A percentile compares a stretch with the other conserved stretches of the same genome.
Evolutionary conservation across 768 basidiomycete species (phyloP).

Genomic region (Neoboletus brunneissimus): DNA sequence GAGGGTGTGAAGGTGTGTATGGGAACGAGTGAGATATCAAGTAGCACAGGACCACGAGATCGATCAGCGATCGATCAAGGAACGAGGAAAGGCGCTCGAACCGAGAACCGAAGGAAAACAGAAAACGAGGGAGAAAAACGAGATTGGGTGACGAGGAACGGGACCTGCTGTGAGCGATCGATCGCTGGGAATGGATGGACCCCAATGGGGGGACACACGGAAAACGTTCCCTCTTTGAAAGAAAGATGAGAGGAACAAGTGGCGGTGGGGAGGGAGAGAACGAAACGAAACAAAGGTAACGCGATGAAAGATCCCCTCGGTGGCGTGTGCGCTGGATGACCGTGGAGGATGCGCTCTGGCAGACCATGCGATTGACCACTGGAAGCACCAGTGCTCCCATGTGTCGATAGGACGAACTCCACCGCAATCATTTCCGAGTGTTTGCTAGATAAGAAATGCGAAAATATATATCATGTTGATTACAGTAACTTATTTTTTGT

Average conservation of each 20-base stretch:
- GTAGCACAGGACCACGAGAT: not conserved
- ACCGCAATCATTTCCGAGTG: not conserved
- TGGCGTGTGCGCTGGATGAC: not conserved
- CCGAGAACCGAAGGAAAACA: not conserved
- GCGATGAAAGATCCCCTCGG: not conserved
- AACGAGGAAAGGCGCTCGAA: not conserved
- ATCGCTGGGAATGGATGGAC: not conserved
- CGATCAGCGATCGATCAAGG: not conserved
- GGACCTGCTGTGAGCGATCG: not conserved
- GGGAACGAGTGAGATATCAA: not conserved
- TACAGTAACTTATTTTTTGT: not conserved
- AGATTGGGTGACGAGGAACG: too few species aligned
- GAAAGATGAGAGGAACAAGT: not conserved
- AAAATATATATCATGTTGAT: not conserved
- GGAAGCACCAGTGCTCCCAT: not conserved
- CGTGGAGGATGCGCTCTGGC: not conserved
- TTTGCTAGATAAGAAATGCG: not conserved
- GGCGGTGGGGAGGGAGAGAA: not conserved
- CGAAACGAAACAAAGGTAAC: not conserved
- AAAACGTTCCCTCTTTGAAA: not conserved
- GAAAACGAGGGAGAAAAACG: not conserved
- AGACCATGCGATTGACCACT: not conserved
- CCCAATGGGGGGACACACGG: too few species aligned
- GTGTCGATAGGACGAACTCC: not conserved
- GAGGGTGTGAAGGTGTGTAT: not conserved